phyloP scores from a whole-genome alignment of 2,329 filamentous ascomycete genomes.

The Nemania sp. region DNA sequence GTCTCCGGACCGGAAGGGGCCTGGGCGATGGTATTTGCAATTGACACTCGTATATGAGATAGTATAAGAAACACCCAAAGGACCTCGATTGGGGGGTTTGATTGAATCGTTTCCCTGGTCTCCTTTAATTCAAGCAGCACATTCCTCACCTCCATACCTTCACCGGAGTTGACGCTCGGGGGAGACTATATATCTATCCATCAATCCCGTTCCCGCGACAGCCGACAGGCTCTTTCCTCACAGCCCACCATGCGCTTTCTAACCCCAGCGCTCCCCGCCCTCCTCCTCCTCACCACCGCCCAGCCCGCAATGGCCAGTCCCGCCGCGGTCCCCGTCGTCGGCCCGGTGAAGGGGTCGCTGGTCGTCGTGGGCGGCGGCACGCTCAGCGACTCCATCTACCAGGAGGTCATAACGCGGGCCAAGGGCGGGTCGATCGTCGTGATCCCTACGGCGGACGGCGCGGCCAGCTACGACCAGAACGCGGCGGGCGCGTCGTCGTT shows the following conservation, averaged over 20 bases:
- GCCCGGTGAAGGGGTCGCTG: conserved; percentile 38
- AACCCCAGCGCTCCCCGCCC: conserved; percentile 4
- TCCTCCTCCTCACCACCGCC: conserved; percentile 22
- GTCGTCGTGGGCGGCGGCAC: conserved; percentile 41
- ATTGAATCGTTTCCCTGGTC: not conserved
- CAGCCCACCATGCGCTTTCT: conserved; percentile 67
- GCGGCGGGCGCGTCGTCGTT: conserved; percentile 35
- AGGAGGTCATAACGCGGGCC: conserved; percentile 39
- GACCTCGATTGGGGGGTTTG: not conserved
- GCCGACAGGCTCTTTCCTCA: not conserved
- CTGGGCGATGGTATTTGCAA: conserved; percentile 13
- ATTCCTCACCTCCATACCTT: not conserved
- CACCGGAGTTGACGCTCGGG: not conserved
- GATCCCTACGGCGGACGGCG: conserved; percentile 40
- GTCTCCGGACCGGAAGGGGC: not conserved
- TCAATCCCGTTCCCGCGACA: not conserved
- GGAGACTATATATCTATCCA: not conserved
- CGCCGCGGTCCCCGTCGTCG: conserved; percentile 28
- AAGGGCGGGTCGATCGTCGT: conserved; percentile 39
- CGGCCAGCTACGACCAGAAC: conserved; percentile 36
- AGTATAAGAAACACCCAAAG: not conserved
- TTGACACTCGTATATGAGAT: conserved; percentile 1
- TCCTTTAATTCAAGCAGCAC: not conserved
- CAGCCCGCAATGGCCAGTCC: conserved; percentile 14
- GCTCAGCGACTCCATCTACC: conserved; percentile 39